phyloP scores from a whole-genome alignment of 495 filamentous ascomycete genomes.

The Jackrogersella minutella region DNA sequence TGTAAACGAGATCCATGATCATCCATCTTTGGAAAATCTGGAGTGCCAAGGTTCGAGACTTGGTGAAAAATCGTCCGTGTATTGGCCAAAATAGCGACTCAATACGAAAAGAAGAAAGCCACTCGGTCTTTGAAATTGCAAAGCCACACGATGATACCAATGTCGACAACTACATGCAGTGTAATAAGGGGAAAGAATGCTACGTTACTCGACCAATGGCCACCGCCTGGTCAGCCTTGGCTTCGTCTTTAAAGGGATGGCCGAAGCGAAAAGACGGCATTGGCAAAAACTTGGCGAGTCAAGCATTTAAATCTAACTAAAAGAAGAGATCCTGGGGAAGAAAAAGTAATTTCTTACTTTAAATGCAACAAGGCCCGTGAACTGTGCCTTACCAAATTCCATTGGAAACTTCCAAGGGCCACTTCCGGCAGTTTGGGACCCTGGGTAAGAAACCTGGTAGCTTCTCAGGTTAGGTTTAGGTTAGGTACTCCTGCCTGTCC shows the following conservation, averaged over 20 bases:
- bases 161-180: background rate
- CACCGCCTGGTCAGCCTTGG: background rate
- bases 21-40: too few relatives aligned
- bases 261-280: conserved; percentile 23
- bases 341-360: conserved; percentile 10
- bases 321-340: conserved; percentile 33
- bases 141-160: conserved; percentile 17
- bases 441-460: too few relatives aligned
- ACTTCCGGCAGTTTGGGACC: conserved; percentile 5
- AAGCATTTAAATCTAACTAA: too few relatives aligned
- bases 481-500: too few relatives aligned
- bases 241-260: conserved; percentile 22
- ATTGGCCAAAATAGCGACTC: conserved; percentile 10
- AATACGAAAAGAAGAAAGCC: conserved; percentile 11
- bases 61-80: background rate
- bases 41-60: background rate
- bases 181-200: conserved; percentile 8
- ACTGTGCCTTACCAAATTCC: too few relatives aligned
- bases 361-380: background rate
- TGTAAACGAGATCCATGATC: background rate
- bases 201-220: conserved; percentile 23
- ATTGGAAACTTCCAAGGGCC: too few relatives aligned
- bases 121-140: conserved; percentile 13
- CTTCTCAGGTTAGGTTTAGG: too few relatives aligned
- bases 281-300: conserved; percentile 18